These are phyloP conservation scores for Nemania sp. DNA, from an alignment of 2,329 filamentous ascomycete species.

Conservation along the genomic window DNA sequence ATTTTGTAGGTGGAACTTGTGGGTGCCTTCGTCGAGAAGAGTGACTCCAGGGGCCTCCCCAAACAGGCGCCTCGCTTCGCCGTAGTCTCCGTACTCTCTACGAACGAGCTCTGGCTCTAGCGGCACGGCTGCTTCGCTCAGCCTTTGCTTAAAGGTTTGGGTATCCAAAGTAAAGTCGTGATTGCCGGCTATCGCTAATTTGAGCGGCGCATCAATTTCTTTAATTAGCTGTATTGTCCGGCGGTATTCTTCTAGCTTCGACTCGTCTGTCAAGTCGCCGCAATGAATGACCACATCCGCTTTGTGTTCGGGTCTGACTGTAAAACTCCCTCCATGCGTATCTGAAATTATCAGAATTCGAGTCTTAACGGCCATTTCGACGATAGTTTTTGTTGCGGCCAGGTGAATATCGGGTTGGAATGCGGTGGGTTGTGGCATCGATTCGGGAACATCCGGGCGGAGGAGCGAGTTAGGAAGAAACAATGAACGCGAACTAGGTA, in stretches of 20 bases:
- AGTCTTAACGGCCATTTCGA: conserved; percentile 41
- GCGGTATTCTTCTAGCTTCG: conserved; percentile 47
- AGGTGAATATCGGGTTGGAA: background rate
- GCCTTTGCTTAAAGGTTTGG: conserved; percentile 43
- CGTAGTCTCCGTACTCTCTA: conserved; percentile 46
- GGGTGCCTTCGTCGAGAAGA: conserved; percentile 56
- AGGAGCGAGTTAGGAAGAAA: too few relatives aligned
- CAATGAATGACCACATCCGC: conserved; percentile 58
- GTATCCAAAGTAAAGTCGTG: conserved; percentile 53
- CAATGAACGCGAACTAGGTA: too few relatives aligned
- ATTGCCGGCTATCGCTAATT: conserved; percentile 56
- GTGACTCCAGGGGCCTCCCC: conserved; percentile 47
- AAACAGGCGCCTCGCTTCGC: conserved; percentile 47
- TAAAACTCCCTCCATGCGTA: conserved; percentile 57
- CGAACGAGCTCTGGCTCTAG: conserved; percentile 30
- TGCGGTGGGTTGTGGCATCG: too few relatives aligned
- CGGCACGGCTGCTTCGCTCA: conserved; percentile 20
- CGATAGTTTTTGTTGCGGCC: background rate
- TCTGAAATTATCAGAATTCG: conserved; percentile 52
- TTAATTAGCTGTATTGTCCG: conserved; percentile 46
- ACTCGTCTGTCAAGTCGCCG: conserved; percentile 53
- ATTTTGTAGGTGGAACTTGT: conserved; percentile 54
- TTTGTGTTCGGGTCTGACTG: conserved; percentile 50
- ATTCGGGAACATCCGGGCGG: too few relatives aligned
- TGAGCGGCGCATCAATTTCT: conserved; percentile 48